Base-by-base conservation (phyloP, 2,329 filamentous ascomycete genomes). In the Akanthomyces muscarius region DNA sequence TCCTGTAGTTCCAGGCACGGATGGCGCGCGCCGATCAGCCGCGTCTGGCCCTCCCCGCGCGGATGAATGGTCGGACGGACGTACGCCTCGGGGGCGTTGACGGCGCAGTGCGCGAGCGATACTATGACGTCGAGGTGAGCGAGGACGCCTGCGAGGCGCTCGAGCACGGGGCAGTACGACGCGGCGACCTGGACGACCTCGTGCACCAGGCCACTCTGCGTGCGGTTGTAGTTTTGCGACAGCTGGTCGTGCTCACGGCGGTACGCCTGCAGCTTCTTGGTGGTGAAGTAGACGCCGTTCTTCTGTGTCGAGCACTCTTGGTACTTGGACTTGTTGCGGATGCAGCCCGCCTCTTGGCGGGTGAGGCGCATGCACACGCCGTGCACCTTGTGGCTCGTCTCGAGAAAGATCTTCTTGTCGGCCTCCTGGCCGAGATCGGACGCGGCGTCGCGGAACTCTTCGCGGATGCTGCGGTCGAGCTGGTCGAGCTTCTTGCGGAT, bases 1-100 rank as follows among this genome's bases (percentile, higher is more conserved):
- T 99, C 96, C 76, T 99, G 95, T 86, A 97, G 93, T 75, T 99
- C 95, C 86, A 99, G 91, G 73, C 95, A 99, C 0, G 96, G 96
- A 72, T 99, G 95, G 13, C 96, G 89, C 2, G 95, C 92, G 77
- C 97, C 96, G 67, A 88, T 90, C n/a, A 99, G 83, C 25, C 96
- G 80, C 0, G 95, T 99, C 70, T 92, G 89, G 4, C 94, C 95
- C 53, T 90, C 87, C 5, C 94, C 95, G 38, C 95, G 90, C 13
- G 88, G 83, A 72, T 99, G 92, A 72, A 99, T 93, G 73, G 86
- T 96, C 5, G 95, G 95, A 28, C 94, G 87, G 7, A 96, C 89
- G 73, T 99, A 99, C 6, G 92, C 89, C 0, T 89, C 92, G 1
- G 95, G 95, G 0, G 96, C 95, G 72, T 98, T 92, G 4, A 97